Conservation (phyloP, 495 filamentous ascomycete genomes). For the Darksidea phi region DNA sequence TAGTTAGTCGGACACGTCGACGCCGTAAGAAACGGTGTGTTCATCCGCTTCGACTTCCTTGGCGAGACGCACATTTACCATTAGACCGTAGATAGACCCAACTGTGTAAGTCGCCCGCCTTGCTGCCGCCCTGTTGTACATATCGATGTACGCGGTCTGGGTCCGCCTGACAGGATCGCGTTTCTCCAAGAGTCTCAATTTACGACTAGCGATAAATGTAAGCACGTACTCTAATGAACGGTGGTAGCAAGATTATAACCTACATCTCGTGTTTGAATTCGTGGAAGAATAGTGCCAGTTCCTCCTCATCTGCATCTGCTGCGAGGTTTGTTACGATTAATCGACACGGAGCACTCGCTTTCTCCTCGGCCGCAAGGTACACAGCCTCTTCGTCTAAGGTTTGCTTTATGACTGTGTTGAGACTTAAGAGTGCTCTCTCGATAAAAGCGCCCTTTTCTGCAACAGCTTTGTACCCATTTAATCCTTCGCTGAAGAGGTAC, state of each 20-base stretch:
- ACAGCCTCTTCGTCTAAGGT: slow-evolving; percentile 1
- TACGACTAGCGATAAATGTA: not conserved
- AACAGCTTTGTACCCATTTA: slow-evolving; percentile 2
- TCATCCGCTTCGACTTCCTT: no score
- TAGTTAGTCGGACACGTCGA: no score
- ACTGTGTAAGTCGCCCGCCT: not conserved
- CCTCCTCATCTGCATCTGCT: slow-evolving; percentile 15
- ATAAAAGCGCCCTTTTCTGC: not conserved
- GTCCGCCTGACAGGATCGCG: slow-evolving; percentile 12
- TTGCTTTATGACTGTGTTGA: not conserved
- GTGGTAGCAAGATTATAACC: no score
- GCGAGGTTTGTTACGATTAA: slow-evolving; percentile 21
- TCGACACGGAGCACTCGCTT: not conserved
- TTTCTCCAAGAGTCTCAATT: not conserved
- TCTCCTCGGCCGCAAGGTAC: not conserved
- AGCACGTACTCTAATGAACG: not conserved
- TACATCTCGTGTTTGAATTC: slow-evolving; percentile 7
- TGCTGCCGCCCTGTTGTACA: slow-evolving; percentile 2
- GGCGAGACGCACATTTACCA: no score
- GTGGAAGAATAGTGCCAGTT: not conserved
- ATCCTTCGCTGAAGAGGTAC: slow-evolving; percentile 3
- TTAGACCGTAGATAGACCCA: slow-evolving; percentile 10
- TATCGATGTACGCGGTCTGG: slow-evolving; percentile 5
- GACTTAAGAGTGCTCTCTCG: not conserved
- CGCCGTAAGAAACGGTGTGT: no score